phyloP scores from a whole-genome alignment of 2,329 filamentous ascomycete genomes.

The Aureobasidium sp. region DNA sequence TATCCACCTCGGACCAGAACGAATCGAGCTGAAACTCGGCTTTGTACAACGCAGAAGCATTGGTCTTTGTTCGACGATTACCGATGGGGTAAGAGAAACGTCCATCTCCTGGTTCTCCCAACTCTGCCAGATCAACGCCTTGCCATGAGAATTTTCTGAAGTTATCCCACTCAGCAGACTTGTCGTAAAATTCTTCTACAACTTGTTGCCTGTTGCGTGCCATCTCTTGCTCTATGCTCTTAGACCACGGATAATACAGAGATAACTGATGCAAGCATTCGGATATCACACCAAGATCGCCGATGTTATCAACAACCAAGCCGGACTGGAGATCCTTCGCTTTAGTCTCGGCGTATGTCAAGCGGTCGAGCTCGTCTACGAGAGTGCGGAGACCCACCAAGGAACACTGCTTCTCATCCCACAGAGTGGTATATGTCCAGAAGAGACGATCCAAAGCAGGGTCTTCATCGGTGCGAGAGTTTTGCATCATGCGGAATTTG shows the following conservation, averaged over 20 bases:
- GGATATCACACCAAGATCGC: background rate
- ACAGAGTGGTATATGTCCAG: background rate
- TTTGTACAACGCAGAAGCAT: conserved; percentile 32
- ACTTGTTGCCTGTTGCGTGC: background rate
- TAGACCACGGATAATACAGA: conserved; percentile 14
- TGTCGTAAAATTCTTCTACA: background rate
- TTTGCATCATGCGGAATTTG: background rate
- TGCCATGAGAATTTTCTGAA: conserved; percentile 14
- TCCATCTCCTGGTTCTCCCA: conserved; percentile 17
- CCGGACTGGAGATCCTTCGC: background rate
- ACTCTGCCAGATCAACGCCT: background rate
- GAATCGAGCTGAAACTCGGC: conserved; percentile 42
- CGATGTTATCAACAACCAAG: background rate
- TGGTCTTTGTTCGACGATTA: conserved; percentile 39
- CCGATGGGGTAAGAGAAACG: conserved; percentile 41
- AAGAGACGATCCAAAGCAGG: background rate
- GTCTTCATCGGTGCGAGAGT: background rate
- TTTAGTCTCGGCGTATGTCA: background rate
- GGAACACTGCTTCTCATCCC: background rate
- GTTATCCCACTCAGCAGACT: background rate
- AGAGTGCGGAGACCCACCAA: background rate
- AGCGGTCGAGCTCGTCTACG: background rate
- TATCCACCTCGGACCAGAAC: conserved; percentile 33
- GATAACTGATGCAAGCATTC: conserved; percentile 9
- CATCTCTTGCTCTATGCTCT: background rate